phyloP scores from a whole-genome alignment of 148 eudicot genomes.

The Chenopodium album region DNA sequence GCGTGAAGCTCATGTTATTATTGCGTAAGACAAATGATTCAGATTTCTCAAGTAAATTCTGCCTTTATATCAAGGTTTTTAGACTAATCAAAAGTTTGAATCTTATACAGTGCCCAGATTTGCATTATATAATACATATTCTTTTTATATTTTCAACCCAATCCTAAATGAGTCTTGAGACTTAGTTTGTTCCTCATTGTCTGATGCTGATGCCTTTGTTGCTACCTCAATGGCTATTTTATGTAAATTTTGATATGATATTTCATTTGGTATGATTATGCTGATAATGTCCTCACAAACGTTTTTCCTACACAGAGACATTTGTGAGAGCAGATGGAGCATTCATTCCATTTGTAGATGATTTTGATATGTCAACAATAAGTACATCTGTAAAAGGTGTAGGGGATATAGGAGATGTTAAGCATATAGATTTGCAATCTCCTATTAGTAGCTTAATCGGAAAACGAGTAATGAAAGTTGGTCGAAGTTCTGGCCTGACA shows the following conservation, averaged over 20 bases:
- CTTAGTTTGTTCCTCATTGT: background rate
- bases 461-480: conserved; percentile 92
- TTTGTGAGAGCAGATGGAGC: conserved; percentile 99
- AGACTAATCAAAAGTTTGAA: background rate
- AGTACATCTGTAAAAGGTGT: conserved; percentile 87
- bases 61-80: background rate
- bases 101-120: background rate
- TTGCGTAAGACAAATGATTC: background rate
- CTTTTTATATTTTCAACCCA: background rate
- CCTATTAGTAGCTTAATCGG: conserved; percentile 78
- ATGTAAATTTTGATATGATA: background rate
- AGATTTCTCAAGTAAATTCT: background rate
- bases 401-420: conserved; percentile 87
- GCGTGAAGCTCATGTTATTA: no score
- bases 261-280: background rate
- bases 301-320: conserved; percentile 61
- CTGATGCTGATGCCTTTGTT: background rate
- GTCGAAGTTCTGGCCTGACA: conserved; percentile 96
- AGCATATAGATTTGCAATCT: conserved; percentile 79
- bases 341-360: conserved; percentile 91
- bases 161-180: background rate
- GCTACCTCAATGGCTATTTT: background rate
- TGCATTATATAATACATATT: background rate
- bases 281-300: background rate
- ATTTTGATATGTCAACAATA: conserved; percentile 78